These are phyloP conservation scores for Ciborinia camelliae DNA, from an alignment of 2,329 filamentous ascomycete genomes.

Conservation along the genomic window DNA sequence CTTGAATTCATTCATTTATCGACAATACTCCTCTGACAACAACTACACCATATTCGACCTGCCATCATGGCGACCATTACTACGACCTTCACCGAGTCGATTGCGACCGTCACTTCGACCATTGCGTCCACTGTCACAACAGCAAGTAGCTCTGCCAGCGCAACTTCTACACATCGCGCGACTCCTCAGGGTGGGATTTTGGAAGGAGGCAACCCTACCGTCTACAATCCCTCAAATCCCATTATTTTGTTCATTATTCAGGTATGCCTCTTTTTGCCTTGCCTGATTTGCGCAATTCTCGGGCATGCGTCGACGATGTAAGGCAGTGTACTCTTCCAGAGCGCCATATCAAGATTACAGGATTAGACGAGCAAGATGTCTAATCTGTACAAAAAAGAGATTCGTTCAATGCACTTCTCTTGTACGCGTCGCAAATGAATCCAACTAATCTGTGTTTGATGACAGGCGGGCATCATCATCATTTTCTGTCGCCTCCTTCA, in stretches of 20 bases:
- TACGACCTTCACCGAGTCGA: background rate
- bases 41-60: background rate
- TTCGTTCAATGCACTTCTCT: background rate
- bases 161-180: slow-evolving; percentile 25
- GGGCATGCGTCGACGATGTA: background rate
- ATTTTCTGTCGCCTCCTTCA: slow-evolving; percentile 71
- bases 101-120: slow-evolving; percentile 1
- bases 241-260: slow-evolving; percentile 68
- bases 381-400: background rate
- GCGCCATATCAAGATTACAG: background rate
- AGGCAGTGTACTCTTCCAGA: background rate
- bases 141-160: slow-evolving; percentile 24
- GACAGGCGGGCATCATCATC: slow-evolving; percentile 67
- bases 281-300: background rate
- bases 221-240: slow-evolving; percentile 61
- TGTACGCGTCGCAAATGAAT: background rate
- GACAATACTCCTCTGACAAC: background rate
- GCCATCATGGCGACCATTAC: slow-evolving; percentile 12
- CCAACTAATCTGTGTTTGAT: background rate
- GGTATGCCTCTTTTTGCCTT: slow-evolving; percentile 43
- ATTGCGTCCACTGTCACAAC: slow-evolving; percentile 7
- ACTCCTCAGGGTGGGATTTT: slow-evolving; percentile 59
- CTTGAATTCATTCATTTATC: background rate
- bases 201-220: slow-evolving; percentile 58
- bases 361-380: background rate